Conservation (phyloP, 2,329 filamentous ascomycete species). For the Pseudocercospora fijiensis region DNA sequence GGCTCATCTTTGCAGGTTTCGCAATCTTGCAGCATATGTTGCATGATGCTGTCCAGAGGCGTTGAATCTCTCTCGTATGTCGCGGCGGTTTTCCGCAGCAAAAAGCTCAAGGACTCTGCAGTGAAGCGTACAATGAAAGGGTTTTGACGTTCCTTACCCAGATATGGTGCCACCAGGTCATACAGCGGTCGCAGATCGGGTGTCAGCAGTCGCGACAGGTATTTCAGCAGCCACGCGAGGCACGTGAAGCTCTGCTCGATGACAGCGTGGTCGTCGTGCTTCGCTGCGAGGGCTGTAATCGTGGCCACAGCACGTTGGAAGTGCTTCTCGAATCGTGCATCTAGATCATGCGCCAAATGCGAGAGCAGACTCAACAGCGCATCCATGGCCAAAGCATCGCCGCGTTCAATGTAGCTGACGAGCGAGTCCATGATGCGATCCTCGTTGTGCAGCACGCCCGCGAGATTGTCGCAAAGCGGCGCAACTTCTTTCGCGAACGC, state of each 20-base stretch:
- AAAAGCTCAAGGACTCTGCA: conserved; percentile 90
- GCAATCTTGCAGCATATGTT: conserved; percentile 70
- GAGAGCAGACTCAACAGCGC: conserved; percentile 84
- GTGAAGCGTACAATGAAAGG: conserved; percentile 87
- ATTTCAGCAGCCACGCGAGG: conserved; percentile 95
- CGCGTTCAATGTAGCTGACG: conserved; percentile 70
- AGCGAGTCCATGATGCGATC: conserved; percentile 78
- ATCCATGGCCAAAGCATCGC: conserved; percentile 78
- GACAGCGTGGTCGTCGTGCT: conserved; percentile 71
- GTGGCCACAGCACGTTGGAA: conserved; percentile 73
- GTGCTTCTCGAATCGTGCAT: conserved; percentile 81
- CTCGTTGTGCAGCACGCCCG: conserved; percentile 89
- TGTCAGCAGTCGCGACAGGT: conserved; percentile 81
- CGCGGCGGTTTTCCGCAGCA: conserved; percentile 83
- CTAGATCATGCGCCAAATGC: conserved; percentile 92
- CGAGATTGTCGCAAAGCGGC: conserved; percentile 81
- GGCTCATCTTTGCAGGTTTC: conserved; percentile 51
- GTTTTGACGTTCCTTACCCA: conserved; percentile 80
- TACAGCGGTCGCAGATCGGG: conserved; percentile 83
- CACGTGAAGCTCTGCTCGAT: conserved; percentile 97
- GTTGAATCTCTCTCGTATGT: conserved; percentile 69
- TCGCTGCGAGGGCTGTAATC: conserved; percentile 74
- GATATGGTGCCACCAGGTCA: conserved; percentile 75
- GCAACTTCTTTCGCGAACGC: conserved; percentile 72
- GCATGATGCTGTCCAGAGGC: conserved; percentile 68